phyloP scores from a whole-genome alignment of 1,284 basidiomycete species.

The Malassezia restricta region DNA sequence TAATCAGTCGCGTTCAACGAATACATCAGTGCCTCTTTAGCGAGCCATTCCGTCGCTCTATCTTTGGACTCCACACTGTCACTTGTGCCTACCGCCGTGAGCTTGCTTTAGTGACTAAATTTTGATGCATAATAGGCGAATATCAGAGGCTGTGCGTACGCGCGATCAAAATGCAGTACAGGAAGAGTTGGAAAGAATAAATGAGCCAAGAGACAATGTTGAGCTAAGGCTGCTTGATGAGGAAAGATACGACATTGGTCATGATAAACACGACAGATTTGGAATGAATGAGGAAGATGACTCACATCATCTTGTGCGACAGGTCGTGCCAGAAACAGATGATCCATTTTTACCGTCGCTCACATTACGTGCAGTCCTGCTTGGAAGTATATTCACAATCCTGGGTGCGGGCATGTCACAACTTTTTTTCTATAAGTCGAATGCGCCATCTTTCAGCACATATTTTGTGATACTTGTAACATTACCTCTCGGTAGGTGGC shows the following conservation, averaged over 20 bases:
- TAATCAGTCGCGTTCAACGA: too few species aligned
- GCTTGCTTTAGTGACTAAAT: too few species aligned
- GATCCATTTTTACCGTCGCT: conserved; percentile 51
- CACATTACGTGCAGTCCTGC: conserved; percentile 50
- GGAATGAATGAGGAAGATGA: conserved; percentile 35
- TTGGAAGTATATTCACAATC: conserved; percentile 52
- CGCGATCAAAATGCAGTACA: neutral
- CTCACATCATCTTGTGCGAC: conserved; percentile 27
- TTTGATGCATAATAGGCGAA: neutral
- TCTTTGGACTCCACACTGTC: too few species aligned
- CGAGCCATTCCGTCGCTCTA: too few species aligned
- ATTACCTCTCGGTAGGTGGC: conserved; percentile 48
- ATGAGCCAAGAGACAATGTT: neutral
- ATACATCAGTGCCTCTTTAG: too few species aligned
- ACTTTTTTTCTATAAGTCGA: conserved; percentile 42
- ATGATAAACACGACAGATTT: neutral
- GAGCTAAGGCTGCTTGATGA: conserved; percentile 8
- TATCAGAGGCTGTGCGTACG: neutral
- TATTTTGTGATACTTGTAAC: conserved; percentile 52
- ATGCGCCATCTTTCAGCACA: conserved; percentile 49
- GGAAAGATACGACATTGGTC: neutral
- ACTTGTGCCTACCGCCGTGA: too few species aligned
- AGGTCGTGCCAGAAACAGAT: conserved; percentile 51
- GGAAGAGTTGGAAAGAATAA: neutral
- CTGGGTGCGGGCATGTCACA: conserved; percentile 49